Evolutionary conservation across 129 eudicot species (phyloP).

Genomic region (Dittrichia graveolens): DNA sequence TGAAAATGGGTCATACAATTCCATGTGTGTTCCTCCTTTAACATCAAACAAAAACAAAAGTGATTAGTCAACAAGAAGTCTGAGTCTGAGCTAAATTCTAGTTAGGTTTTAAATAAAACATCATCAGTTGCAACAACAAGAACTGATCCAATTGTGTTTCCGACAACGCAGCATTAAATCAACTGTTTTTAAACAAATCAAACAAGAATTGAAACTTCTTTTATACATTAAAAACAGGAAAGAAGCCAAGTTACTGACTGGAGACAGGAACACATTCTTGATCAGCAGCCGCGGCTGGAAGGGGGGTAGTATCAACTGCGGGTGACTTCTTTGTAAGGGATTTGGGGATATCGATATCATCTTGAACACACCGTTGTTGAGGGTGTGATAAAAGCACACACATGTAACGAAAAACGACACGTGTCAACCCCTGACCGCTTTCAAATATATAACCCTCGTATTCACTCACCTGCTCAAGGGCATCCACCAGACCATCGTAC

Average conservation of each 20-base stretch:
- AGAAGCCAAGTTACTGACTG: conserved; percentile 41
- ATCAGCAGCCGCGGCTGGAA: conserved; percentile 5
- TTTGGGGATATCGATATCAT: conserved; percentile 76
- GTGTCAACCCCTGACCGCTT: conserved; percentile 85
- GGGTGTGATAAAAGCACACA: conserved; percentile 80
- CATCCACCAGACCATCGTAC: conserved; percentile 86
- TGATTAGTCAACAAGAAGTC: no score
- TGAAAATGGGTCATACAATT: no score
- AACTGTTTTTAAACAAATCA: background rate
- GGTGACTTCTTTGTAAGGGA: conserved; percentile 67
- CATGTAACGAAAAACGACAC: conserved; percentile 74
- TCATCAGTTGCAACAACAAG: background rate
- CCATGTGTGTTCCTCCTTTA: no score
- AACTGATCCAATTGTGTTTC: conserved; percentile 9
- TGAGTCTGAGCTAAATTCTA: no score
- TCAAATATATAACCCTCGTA: conserved; percentile 91
- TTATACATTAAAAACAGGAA: background rate
- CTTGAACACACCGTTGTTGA: conserved; percentile 92
- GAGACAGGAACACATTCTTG: conserved; percentile 61
- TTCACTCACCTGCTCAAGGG: conserved; percentile 88
- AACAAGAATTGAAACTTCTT: background rate
- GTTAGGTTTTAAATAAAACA: no score
- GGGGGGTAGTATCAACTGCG: conserved; percentile 38
- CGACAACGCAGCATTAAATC: conserved; percentile 3
- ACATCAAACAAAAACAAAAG: no score